Evolutionary conservation across 148 eudicot species (phyloP).

Genomic region (Silene conica): DNA sequence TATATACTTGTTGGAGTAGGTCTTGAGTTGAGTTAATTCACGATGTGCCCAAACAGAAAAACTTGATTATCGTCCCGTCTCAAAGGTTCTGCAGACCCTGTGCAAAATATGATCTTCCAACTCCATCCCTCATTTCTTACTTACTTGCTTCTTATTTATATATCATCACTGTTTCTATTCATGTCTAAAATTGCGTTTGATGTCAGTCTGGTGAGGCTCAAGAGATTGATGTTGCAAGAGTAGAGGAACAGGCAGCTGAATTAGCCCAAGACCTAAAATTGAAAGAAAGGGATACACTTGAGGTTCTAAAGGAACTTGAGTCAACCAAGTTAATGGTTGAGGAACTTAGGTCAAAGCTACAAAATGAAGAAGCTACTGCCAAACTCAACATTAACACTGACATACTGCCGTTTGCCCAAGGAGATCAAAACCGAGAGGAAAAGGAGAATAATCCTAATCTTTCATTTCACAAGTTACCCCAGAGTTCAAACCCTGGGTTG

Average conservation of each 20-base stretch:
- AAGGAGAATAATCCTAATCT: conserved; percentile 43
- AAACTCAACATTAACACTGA: conserved; percentile 23
- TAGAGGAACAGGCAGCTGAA: conserved; percentile 70
- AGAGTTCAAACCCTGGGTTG: conserved; percentile 21
- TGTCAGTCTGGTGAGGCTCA: conserved; percentile 31
- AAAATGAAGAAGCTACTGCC: conserved; percentile 47
- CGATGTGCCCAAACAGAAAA: too few relatives aligned
- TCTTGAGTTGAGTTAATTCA: too few relatives aligned
- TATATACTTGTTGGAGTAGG: too few relatives aligned
- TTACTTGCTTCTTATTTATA: too few relatives aligned
- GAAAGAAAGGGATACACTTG: conserved; percentile 78
- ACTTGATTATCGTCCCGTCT: too few relatives aligned
- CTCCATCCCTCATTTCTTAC: too few relatives aligned
- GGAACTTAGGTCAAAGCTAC: conserved; percentile 71
- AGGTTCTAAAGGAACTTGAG: conserved; percentile 87
- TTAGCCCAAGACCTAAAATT: conserved; percentile 61
- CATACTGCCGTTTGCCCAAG: not conserved
- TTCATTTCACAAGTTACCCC: conserved; percentile 22
- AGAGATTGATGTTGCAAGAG: conserved; percentile 42
- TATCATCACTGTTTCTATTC: not conserved
- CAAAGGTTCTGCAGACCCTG: too few relatives aligned
- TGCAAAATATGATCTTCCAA: too few relatives aligned
- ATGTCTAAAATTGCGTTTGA: not conserved
- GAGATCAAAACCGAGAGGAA: conserved; percentile 27
- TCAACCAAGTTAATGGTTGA: conserved; percentile 66